Base-by-base conservation (phyloP, 2,329 filamentous ascomycete species). In the Cytospora paraplurivora region DNA sequence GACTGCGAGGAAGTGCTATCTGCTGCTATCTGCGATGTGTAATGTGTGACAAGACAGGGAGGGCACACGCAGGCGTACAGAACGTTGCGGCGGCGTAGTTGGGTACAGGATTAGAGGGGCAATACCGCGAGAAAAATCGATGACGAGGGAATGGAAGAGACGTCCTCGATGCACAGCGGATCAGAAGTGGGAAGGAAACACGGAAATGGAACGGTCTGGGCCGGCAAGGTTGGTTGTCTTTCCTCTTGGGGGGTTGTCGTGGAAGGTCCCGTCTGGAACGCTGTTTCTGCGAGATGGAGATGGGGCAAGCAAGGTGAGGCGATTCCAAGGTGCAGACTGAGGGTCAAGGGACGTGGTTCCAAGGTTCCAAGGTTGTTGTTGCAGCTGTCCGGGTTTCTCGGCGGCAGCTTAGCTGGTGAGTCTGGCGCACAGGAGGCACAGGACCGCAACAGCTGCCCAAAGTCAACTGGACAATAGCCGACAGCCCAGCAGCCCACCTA, bases 361-460 rank as follows among this genome's bases (percentile, higher is more conserved):
- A 47, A 47, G 44, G 44, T 47, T 47, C n/a, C n/a, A n/a, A n/a
- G n/a, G 27, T 27, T 27, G 27, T 27, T 4, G 44, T 47, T 21
- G 44, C 44, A 47, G 44, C 21, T 47, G n/a, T 47, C 44, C 44
- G 44, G 44, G 44, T 21, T 47, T 47, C 21, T 47, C 44, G 41
- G 44, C 44, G 44, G 44, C 44, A 47, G 44, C 10, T 19, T 19
- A 15, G 19, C 41, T 41, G 38, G 27, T 27, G 27, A 27, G 27
- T 12, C 41, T 17, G 41, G 17, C 13, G 41, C 41, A 7, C 38
- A n/a, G n/a, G n/a, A n/a, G n/a, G n/a, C n/a, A n/a, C n/a, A 17
- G 38, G 27, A 27, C 27, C 27, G 27, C 27, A 27, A 27, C 27
- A 27, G 27, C 27, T 27, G 27, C 27, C 27, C 27, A 4, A 27